phyloP scores from a whole-genome alignment of 2,329 filamentous ascomycete genomes.

The Endoconidiophora laricicola region DNA sequence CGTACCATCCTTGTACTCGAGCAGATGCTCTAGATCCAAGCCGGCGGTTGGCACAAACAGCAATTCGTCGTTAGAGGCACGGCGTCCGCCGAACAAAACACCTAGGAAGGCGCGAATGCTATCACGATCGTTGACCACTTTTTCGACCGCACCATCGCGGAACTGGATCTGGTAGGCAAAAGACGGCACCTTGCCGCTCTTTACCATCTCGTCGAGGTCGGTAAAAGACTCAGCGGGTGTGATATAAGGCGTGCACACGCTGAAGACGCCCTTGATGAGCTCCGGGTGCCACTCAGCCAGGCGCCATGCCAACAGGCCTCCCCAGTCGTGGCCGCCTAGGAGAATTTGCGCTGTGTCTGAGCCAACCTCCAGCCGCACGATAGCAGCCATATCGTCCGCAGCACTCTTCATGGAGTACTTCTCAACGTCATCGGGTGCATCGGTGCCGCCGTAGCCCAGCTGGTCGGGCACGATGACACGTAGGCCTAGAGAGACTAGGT shows the following conservation, averaged over 20 bases:
- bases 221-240: conserved; percentile 36
- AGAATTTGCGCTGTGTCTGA: conserved; percentile 41
- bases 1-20: conserved; percentile 41
- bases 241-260: conserved; percentile 61
- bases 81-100: conserved; percentile 46
- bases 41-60: conserved; percentile 42
- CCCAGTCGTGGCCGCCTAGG: conserved; percentile 88
- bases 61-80: conserved; percentile 18
- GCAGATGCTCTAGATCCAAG: conserved; percentile 40
- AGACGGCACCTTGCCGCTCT: conserved; percentile 38
- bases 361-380: conserved; percentile 41
- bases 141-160: conserved; percentile 48
- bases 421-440: conserved; percentile 42
- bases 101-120: conserved; percentile 55
- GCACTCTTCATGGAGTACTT: conserved; percentile 58
- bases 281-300: conserved; percentile 56
- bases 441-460: conserved; percentile 71
- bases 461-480: conserved; percentile 73
- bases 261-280: conserved; percentile 59
- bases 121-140: conserved; percentile 36
- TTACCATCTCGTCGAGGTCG: conserved; percentile 43
- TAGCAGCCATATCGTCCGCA: conserved; percentile 56
- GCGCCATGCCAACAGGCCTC: conserved; percentile 61
- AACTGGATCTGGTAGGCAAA: conserved; percentile 80
- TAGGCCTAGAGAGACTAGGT: conserved; percentile 53